Conservation (phyloP, 1,139 yeast genomes). For the Pichia sp. region DNA sequence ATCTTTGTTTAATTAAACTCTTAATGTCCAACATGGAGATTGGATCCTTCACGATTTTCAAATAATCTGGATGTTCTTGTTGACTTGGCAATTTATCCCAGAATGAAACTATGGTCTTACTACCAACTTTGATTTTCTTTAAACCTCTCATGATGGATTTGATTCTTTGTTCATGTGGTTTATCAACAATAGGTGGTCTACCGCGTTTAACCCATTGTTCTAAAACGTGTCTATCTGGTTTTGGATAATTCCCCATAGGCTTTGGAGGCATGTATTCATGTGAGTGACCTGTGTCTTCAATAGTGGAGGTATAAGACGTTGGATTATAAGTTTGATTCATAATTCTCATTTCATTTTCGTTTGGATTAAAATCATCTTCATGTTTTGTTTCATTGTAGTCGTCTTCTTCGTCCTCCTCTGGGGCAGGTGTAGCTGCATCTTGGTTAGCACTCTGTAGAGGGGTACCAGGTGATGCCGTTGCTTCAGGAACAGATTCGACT, state of each 20-base stretch:
- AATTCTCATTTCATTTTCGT: slow-evolving; percentile 32
- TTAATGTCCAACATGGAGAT: slow-evolving; percentile 80
- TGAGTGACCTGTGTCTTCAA: slow-evolving; percentile 26
- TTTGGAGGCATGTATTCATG: slow-evolving; percentile 30
- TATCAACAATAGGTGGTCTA: slow-evolving; percentile 93
- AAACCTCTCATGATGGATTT: slow-evolving; percentile 80
- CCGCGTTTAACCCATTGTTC: slow-evolving; percentile 80
- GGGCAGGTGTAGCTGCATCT: slow-evolving; percentile 1
- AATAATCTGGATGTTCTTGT: slow-evolving; percentile 65
- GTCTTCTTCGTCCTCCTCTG: slow-evolving; percentile 30
- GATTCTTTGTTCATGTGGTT: slow-evolving; percentile 90
- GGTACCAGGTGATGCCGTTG: background rate
- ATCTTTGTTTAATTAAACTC: slow-evolving; percentile 82
- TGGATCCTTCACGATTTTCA: slow-evolving; percentile 62
- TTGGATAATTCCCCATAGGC: slow-evolving; percentile 14
- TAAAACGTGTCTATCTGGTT: slow-evolving; percentile 26
- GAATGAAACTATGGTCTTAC: slow-evolving; percentile 32
- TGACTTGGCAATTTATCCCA: slow-evolving; percentile 86
- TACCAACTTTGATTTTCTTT: slow-evolving; percentile 57
- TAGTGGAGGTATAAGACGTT: slow-evolving; percentile 25
- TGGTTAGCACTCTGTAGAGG: background rate
- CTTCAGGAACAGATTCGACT: background rate
- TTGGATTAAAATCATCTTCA: slow-evolving; percentile 27
- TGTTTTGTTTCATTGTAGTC: slow-evolving; percentile 5
- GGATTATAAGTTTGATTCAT: slow-evolving; percentile 27